Base-by-base conservation (phyloP, 2,329 filamentous ascomycete genomes). In the Penicillium sp. region DNA sequence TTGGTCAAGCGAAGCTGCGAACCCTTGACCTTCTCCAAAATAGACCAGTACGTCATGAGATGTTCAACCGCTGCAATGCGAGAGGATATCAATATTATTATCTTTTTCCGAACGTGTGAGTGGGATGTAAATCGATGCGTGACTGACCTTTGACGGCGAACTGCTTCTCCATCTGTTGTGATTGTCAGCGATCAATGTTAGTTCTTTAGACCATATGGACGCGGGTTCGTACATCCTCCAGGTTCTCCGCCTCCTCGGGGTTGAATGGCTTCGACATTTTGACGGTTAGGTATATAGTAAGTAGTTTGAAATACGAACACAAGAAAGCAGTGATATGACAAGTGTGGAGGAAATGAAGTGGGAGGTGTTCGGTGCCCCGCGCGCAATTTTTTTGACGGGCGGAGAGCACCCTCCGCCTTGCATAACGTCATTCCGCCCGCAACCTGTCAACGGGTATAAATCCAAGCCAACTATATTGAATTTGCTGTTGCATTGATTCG, bases 31-130 rank as follows among this genome's bases (percentile, higher is more conserved):
- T 88, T 91, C 76, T 97, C 89, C 67, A 99, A 89, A 71, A 99
- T 93, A 50, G 87, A 82, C 93, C 93, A 99, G 82, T 99, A 97
- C 46, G 93, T 97, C 70, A 90, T 85, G 83, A 99, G 90, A 76
- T 99, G 94, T 76, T 96, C 90, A 36, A 97, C 94, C 49, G 88
- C 92, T 69, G 56, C 50, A 35, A 40, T 33, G 1, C 12, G 28
- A 36, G 4, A 10, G 14, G 14, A 49, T n/a, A 55, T 69, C 37
- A 60, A 58, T 52, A 41, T 35, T 12, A 14, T 28, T 19, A 16
- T 2, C 11, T 50, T 44, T 44, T 3, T 4, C 12, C 5, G 12
- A 43, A 16, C 11, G 1, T 33, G 16, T 31, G 8, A 38, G n/a
- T 26, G 3, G 16, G 14, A 49, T 12, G 9, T 33, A 38, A 33